Evolutionary conservation across 306 rosid species (phyloP), one percentile per base, ranked within the genome.

Genomic region (Vigna radiata): DNA sequence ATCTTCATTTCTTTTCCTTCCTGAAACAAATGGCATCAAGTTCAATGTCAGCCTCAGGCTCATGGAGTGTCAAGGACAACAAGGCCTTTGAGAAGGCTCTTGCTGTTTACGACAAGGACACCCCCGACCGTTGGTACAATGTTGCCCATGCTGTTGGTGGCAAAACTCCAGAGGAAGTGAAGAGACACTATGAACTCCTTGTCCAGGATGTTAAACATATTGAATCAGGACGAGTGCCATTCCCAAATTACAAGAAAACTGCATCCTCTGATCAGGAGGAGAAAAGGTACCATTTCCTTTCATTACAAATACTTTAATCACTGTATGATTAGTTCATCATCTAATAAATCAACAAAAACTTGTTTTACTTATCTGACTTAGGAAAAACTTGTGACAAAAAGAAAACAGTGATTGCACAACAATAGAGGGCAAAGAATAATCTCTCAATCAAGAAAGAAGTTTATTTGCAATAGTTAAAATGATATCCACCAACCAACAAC

Each of bases 41-140:
- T 44, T 90, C 96, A 77, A 89, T 91, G 84, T 87, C 98, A 58
- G 84, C 95, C 7, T 90, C 93, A 8, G 84, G 84, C 3, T 88
- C 93, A 18, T 95, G 99, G 99, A 85, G 96, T 59, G 90, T 88
- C 8, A 90, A 90, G 90, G 97, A 95, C 33, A 92, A 92, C 69
- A 95, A 95, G 62, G 96, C 97, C 77, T 95, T 95, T 67, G 99
- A 95, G 73, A 88, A 82, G 90, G 99, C 99, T 23, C 80, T 95
- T 36, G 99, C 99, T 13, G 83, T 88, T 27, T 92, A 83, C 47
- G 97, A 95, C 84, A 90, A 87, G 82, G 99, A 92, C 81, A 95
- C 97, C 36, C 93, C 97, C 1, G 97, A 95, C 74, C 93, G 97
- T 70, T 95, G 97, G 97, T 73, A 83, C 86, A 90, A 95, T 77